phyloP scores from a whole-genome alignment of 306 rosid genomes.

The Alnus rubra region DNA sequence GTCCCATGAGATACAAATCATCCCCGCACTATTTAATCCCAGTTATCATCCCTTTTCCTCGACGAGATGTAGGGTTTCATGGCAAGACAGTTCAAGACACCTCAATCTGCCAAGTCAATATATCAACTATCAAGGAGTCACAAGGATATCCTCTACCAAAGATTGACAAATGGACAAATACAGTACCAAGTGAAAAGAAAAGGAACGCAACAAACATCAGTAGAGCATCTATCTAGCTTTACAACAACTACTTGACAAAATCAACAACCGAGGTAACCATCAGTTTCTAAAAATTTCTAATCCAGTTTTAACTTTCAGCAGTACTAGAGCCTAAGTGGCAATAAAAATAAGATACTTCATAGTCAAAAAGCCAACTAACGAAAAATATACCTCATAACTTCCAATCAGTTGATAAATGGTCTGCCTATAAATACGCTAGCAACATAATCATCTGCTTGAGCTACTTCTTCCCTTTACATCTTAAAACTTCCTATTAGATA shows the following conservation, averaged over 20 bases:
- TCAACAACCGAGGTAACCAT: neutral
- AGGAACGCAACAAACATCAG: neutral
- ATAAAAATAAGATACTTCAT: conserved; percentile 10
- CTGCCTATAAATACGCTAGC: neutral
- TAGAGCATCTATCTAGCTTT: neutral
- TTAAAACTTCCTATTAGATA: neutral
- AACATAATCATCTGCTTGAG: neutral
- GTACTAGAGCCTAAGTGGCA: neutral
- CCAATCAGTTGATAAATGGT: neutral
- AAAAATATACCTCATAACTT: neutral
- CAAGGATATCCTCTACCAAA: neutral
- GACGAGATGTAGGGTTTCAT: neutral
- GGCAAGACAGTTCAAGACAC: neutral
- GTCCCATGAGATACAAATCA: neutral
- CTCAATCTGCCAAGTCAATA: neutral
- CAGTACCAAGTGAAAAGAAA: neutral
- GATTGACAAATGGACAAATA: neutral
- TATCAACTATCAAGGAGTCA: neutral
- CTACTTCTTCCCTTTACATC: neutral
- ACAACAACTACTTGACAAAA: neutral
- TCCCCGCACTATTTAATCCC: neutral
- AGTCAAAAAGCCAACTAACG: neutral
- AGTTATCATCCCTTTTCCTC: neutral
- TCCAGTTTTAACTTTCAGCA: neutral
- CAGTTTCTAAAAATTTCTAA: neutral